phyloP scores from a whole-genome alignment of 1,284 basidiomycete species.

The Amylostereum areolatum region DNA sequence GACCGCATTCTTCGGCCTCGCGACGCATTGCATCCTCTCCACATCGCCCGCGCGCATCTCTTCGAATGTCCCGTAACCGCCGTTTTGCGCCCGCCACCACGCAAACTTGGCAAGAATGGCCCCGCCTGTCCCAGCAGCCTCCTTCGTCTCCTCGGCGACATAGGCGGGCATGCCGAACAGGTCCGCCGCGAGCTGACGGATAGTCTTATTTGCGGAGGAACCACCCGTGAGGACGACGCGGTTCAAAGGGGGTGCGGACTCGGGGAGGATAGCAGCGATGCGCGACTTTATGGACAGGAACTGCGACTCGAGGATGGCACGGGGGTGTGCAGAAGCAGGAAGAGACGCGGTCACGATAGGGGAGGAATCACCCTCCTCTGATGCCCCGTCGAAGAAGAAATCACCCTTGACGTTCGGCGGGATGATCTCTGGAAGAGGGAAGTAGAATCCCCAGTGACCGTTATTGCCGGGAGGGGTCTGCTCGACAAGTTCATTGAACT shows the following conservation, averaged over 20 bases:
- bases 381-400: constrained; percentile 43
- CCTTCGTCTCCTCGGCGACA: constrained; percentile 52
- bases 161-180: constrained; percentile 73
- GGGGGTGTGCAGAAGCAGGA: constrained; percentile 49
- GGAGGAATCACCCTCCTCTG: background rate
- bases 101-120: constrained; percentile 64
- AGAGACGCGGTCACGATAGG: constrained; percentile 13
- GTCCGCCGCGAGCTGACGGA: constrained; percentile 75
- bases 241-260: constrained; percentile 49
- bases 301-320: constrained; percentile 85
- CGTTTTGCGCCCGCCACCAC: constrained; percentile 52
- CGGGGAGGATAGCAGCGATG: constrained; percentile 61
- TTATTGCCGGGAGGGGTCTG: constrained; percentile 53
- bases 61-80: constrained; percentile 48
- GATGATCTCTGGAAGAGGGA: constrained; percentile 81
- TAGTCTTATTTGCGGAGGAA: constrained; percentile 68
- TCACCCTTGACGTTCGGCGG: constrained; percentile 67
- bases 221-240: constrained; percentile 80
- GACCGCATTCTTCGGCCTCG: constrained; percentile 40
- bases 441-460: constrained; percentile 64
- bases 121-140: constrained; percentile 68
- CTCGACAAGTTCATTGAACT: constrained; percentile 67
- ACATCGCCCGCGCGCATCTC: constrained; percentile 49
- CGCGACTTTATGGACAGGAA: constrained; percentile 75
- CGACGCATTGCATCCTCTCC: constrained; percentile 50